Evolutionary conservation across 2,329 filamentous ascomycete genomes (phyloP), one percentile per base, ranked within the genome.

Genomic region (Ilyonectria sp.): DNA sequence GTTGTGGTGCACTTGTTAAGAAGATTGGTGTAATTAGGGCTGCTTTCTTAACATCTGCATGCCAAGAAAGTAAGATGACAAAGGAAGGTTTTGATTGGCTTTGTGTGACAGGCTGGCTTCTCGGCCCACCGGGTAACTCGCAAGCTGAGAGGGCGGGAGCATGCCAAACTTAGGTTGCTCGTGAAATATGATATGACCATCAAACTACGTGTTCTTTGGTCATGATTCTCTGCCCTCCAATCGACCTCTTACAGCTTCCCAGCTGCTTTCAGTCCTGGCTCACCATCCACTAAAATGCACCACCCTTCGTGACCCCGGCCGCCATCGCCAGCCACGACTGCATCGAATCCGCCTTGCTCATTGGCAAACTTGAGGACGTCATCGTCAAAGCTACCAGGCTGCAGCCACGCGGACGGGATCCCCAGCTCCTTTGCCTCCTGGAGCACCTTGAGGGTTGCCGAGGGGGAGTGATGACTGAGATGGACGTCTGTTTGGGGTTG

Each of bases 391-490:
- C 90, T 95, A 1, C 95, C 96, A 0, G 96, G 96, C 82, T 98
- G 96, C 72, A 98, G 83, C 93, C 94, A 97, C 6, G 97, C 91
- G 29, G 93, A 88, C 19, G 89, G 87, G 50, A 97, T 83, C 3
- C 94, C 91, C 11, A 92, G 85, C 63, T 88, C 84, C 80, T 91
- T 93, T 0, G 95, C 96, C 80, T 97, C 93, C 69, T 90, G 85
- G 46, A 98, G 84, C 8, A 97, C 84, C 75, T 90, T 83, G 66
- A 91, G 86, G 1, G 96, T 97, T 33, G 93, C 90, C 86, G 82
- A 0, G 96, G 95, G 3, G 94, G 94, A 13, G 96, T 98, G 78
- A 98, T 94, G 76, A 98, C 89, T 37, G 92, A 95, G 15, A 98
- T 85, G 5, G 91, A 91, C 1, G 94, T 97, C 69, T 92, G 86